Base-by-base conservation (phyloP, 2,329 filamentous ascomycete species). In the Lachnellula arida region DNA sequence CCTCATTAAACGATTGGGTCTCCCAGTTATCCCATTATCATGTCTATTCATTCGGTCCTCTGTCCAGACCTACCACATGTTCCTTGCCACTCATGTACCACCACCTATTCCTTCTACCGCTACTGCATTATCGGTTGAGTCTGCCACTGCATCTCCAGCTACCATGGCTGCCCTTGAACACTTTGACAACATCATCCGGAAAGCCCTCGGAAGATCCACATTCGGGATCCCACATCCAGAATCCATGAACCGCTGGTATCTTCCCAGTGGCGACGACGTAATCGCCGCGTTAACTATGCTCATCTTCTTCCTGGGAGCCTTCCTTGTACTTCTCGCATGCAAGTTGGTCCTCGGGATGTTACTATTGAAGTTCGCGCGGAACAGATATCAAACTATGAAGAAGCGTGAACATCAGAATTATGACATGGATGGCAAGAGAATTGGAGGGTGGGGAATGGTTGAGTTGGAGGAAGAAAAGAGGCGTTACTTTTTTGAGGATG, bases 51-150 rank as follows among this genome's bases (percentile, higher is more conserved):
- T 99, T 71, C 86, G 95, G 44, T 91, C 95, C 47, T 92, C 90
- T 1, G 81, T 97, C 44, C 94, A 99, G 71, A 97, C 93, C 6
- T 99, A 97, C 72, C 89, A 97, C 73, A 97, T 97, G 93, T 96
- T 97, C 68, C 81, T 97, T 14, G 89, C 92, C 3, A 92, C 90
- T 0, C 87, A 96, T 66, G 79, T 97, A 35, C 88, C 91, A 0
- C 81, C 88, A 8, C 89, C 90, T 0, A 78, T 90, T 0, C 77
- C 85, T 25, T 84, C 85, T 3, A 77, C 83, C 28, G 81, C 87
- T 48, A 86, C 87, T 17, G 81, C 87, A 5, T 74, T 90, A 14
- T 77, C 81, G 4, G 75, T 85, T 4, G 87, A 89, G 43, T 82
- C 82, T 32, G 73, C 68, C 0, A 77, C 83, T 0, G 75, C 78